A percentile compares a stretch with the other conserved stretches of the same genome.
These are phyloP conservation scores for Cinchona pubescens DNA, from an alignment of 257 asterid species.

Conservation along the genomic window DNA sequence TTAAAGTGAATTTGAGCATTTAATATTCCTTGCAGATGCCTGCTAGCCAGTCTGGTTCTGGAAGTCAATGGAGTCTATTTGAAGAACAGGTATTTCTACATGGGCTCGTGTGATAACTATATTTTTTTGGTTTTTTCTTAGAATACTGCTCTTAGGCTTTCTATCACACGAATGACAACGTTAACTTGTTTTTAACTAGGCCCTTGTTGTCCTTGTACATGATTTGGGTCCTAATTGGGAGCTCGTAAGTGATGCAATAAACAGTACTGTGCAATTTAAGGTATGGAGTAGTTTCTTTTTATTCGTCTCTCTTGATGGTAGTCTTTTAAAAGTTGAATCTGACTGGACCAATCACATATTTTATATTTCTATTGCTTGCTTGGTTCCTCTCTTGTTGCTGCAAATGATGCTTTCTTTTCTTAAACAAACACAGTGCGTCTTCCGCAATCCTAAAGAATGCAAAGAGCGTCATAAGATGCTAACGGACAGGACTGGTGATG, in stretches of 20 bases:
- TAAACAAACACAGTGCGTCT: conserved; percentile 50
- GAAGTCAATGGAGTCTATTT: conserved; percentile 78
- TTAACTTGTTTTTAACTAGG: conserved; percentile 46
- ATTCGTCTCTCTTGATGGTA: neutral
- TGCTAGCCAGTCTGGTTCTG: conserved; percentile 62
- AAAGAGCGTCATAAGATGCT: conserved; percentile 76
- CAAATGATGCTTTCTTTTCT: neutral
- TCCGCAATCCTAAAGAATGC: conserved; percentile 92
- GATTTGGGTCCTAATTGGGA: conserved; percentile 99
- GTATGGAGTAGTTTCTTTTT: conserved; percentile 33
- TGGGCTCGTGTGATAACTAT: neutral
- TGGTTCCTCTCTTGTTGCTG: neutral
- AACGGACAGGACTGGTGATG: conserved; percentile 82
- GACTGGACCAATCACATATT: neutral
- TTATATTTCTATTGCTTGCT: neutral
- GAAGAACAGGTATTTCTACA: conserved; percentile 75
- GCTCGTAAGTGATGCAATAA: conserved; percentile 92
- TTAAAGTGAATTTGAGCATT: conserved; percentile 23
- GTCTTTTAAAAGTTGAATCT: neutral
- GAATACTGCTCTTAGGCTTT: neutral
- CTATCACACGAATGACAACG: neutral
- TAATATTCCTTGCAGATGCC: conserved; percentile 53
- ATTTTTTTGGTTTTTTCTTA: neutral
- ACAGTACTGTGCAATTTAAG: conserved; percentile 86
- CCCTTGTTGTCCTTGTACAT: conserved; percentile 94